Conservation (phyloP, 176 grass and related monocot species). For the Tillandsia fasciculata region DNA sequence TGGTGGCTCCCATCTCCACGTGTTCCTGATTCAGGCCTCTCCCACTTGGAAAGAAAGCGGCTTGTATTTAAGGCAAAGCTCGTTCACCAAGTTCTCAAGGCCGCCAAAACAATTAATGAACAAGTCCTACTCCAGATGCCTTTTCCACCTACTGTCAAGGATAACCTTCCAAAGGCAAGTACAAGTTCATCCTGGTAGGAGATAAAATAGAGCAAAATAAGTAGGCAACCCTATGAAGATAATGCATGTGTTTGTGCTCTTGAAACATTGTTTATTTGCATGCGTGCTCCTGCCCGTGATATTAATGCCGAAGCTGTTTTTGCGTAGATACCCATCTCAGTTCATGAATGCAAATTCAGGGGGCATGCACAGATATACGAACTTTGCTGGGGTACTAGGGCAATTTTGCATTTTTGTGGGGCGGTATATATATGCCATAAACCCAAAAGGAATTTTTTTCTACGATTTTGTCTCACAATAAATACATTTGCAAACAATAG, state of each 20-base stretch:
- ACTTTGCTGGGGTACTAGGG: too few species aligned
- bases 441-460: too few species aligned
- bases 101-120: slow-evolving; percentile 86
- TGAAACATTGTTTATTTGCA: neutral
- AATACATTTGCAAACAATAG: neutral
- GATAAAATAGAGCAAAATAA: too few species aligned
- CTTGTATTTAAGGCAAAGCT: slow-evolving; percentile 83
- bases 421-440: too few species aligned
- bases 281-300: neutral
- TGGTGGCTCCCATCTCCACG: slow-evolving; percentile 91
- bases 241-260: too few species aligned
- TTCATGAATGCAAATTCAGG: too few species aligned
- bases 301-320: too few species aligned
- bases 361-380: too few species aligned
- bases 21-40: slow-evolving; percentile 61
- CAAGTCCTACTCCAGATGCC: slow-evolving; percentile 72
- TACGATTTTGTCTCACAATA: too few species aligned
- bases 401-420: too few species aligned
- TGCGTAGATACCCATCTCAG: too few species aligned
- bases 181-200: neutral
- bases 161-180: slow-evolving; percentile 88
- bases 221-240: too few species aligned
- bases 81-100: slow-evolving; percentile 91
- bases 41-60: slow-evolving; percentile 52
- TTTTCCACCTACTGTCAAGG: slow-evolving; percentile 51